Evolutionary conservation across 2,329 filamentous ascomycete genomes (phyloP), one percentile per base, ranked within the genome.

Genomic region (Trichoderma brevicompactum): DNA sequence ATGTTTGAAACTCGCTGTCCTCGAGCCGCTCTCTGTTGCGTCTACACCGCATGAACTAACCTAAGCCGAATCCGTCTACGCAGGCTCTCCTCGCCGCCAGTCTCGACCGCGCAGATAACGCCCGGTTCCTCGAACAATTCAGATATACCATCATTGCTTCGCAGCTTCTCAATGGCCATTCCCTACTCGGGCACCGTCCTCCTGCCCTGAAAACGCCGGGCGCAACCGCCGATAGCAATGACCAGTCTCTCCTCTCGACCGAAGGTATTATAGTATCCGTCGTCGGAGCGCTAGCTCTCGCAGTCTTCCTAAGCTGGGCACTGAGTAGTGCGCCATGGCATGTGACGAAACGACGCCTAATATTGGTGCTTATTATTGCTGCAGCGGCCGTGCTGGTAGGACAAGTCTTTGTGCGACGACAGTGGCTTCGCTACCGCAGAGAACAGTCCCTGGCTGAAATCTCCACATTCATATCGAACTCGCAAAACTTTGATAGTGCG

Each of bases 141-240:
- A 91, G 94, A 69, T 97, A 97, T 78, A 90, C 92, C 23, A 92
- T 97, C 69, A 91, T 97, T 73, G 93, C 93, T 58, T 97, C 94
- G 23, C 93, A 97, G 75, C 84, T 97, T 13, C 82, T 97, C 46
- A 92, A 87, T 72, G 90, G 90, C 46, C 85, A 90, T 70, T 84
- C 86, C 4, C 86, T 85, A 46, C 64, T 76, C 15, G 73, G 77
- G 55, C 74, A 78, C 65, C 73, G 72, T 15, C 73, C 72, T 13
- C 66, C 72, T 4, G 69, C 68, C 38, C 65, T 68, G 6, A 70
- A 65, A 19, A 68, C 70, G 3, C 64, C 69, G 32, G 62, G 19
- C 28, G 55, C 68, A 2, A 38, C 67, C 40, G 41, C 59, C 49
- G 58, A 63, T 7, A 65, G 60, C 15, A 66, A 68, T 23, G 67